Evolutionary conservation across 441 rosid genomes (phyloP).

Genomic region (Bruguiera hainesii): DNA sequence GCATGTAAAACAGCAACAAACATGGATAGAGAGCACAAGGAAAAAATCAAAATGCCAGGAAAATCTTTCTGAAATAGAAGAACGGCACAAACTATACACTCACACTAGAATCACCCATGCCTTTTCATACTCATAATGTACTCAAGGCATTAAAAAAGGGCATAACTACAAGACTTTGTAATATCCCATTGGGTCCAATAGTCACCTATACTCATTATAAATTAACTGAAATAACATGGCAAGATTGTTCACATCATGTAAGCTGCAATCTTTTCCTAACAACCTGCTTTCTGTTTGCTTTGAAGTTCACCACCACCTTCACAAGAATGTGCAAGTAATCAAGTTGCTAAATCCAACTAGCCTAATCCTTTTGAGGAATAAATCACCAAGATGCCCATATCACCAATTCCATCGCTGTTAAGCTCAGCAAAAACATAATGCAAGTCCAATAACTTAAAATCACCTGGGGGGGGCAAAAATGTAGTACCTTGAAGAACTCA

Average conservation of each 20-base stretch:
- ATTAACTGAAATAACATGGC: neutral
- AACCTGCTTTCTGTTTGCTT: slow-evolving; percentile 2
- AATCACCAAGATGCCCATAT: neutral
- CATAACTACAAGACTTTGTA: neutral
- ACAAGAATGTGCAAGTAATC: slow-evolving; percentile 4
- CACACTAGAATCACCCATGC: neutral
- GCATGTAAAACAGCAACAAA: neutral
- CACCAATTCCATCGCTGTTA: neutral
- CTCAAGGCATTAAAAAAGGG: neutral
- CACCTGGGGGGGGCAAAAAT: slow-evolving; percentile 1
- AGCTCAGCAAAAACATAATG: neutral
- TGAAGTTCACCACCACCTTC: neutral
- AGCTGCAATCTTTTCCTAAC: neutral
- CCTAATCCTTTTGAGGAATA: neutral
- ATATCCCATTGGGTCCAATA: neutral
- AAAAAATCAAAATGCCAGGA: neutral
- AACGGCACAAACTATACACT: neutral
- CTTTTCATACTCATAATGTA: neutral
- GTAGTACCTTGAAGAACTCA: slow-evolving; percentile 91
- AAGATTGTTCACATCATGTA: neutral
- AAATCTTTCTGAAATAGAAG: neutral
- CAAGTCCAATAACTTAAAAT: neutral
- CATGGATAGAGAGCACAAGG: neutral
- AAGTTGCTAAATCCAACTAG: slow-evolving; percentile 6
- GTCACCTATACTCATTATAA: neutral